Percentiles rank a stretch among this genome's conserved stretches.
phyloP scores from a whole-genome alignment of 1,139 yeast species.

The Candida dubliniensis region DNA sequence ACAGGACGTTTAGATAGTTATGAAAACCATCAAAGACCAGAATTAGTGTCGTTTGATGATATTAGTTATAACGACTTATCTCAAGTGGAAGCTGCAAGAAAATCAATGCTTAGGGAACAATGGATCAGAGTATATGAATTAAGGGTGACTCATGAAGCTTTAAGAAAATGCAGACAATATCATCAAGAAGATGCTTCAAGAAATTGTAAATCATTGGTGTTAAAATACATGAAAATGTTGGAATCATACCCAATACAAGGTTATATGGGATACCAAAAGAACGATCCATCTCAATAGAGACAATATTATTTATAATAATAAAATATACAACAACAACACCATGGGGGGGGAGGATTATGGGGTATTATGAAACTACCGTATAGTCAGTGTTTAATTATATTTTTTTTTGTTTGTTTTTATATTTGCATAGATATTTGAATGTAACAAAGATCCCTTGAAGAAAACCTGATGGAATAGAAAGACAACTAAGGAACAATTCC shows the following conservation, averaged over 20 bases:
- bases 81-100: constrained; percentile 71
- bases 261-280: constrained; percentile 79
- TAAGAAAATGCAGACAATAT: constrained; percentile 73
- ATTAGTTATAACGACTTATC: constrained; percentile 70
- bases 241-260: constrained; percentile 70
- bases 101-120: constrained; percentile 76
- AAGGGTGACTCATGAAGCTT: constrained; percentile 69
- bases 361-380: too few species aligned
- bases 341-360: background rate
- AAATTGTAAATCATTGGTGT: constrained; percentile 59
- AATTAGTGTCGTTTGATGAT: constrained; percentile 79
- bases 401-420: too few species aligned
- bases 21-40: constrained; percentile 63
- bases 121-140: constrained; percentile 72
- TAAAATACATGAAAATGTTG: constrained; percentile 75
- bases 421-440: too few species aligned
- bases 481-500: too few species aligned
- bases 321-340: background rate
- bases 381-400: too few species aligned
- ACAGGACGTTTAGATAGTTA: constrained; percentile 31
- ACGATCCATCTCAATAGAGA: constrained; percentile 66
- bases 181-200: constrained; percentile 78
- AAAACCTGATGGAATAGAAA: too few species aligned
- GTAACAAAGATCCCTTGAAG: too few species aligned
- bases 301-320: background rate